These are phyloP conservation scores for Crithidia expoeki DNA, from an alignment of 208 protist species.

Conservation along the genomic window DNA sequence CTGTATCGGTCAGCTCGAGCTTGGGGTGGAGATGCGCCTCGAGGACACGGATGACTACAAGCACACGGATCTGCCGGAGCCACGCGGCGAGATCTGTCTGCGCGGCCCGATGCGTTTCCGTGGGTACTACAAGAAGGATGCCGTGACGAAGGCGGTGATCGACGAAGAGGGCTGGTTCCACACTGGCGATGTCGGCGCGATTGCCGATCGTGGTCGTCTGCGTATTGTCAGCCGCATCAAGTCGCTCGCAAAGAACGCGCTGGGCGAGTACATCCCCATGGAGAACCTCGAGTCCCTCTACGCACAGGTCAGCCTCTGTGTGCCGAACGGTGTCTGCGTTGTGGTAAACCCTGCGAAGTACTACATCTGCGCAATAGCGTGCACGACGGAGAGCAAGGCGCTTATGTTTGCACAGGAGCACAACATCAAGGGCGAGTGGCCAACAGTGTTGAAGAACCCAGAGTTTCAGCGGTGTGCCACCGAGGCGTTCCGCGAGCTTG, in stretches of 20 bases:
- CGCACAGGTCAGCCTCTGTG: conserved; percentile 42
- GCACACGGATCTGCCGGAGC: conserved; percentile 76
- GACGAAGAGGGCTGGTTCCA: conserved; percentile 82
- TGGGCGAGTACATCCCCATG: conserved; percentile 90
- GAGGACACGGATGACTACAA: conserved; percentile 90
- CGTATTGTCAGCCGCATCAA: conserved; percentile 86
- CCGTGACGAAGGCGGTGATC: conserved; percentile 73
- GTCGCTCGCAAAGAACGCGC: conserved; percentile 81
- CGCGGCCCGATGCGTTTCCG: conserved; percentile 77
- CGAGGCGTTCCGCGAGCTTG: conserved; percentile 41
- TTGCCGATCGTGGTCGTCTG: conserved; percentile 38
- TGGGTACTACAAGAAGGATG: conserved; percentile 90
- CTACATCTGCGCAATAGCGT: conserved; percentile 64
- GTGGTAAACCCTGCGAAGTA: conserved; percentile 58
- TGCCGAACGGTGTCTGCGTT: conserved; percentile 69
- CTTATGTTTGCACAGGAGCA: conserved; percentile 53
- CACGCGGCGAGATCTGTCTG: conserved; percentile 85
- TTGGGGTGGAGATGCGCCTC: conserved; percentile 85
- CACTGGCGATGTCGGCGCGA: conserved; percentile 90
- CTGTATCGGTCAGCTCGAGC: conserved; percentile 64
- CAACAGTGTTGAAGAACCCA: conserved; percentile 39
- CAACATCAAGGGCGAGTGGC: conserved; percentile 43
- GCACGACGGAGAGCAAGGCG: conserved; percentile 64
- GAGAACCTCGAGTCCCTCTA: conserved; percentile 84
- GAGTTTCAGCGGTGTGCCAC: conserved; percentile 45